Conservation (phyloP, 2,329 filamentous ascomycete species). For the Cladosporium sp. region DNA sequence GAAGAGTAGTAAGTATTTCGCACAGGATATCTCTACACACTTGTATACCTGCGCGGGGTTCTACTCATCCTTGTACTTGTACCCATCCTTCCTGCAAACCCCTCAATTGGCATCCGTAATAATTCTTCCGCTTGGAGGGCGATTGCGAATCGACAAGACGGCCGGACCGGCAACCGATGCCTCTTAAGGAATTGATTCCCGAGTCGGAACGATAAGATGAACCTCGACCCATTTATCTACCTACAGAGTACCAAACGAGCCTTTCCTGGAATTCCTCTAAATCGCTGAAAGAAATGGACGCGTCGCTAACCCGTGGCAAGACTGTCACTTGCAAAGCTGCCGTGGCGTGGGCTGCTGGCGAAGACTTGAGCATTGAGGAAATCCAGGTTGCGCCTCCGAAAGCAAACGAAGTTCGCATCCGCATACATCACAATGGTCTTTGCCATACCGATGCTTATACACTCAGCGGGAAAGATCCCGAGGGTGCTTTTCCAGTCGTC, state of each 20-base stretch:
- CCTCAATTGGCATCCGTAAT: not conserved
- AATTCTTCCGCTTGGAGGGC: not conserved
- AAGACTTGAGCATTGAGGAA: conserved; percentile 82
- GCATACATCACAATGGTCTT: conserved; percentile 94
- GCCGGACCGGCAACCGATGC: conserved; percentile 8
- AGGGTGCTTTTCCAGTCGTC: conserved; percentile 84
- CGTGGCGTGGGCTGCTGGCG: conserved; percentile 90
- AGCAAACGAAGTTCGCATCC: conserved; percentile 89
- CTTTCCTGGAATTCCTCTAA: not conserved
- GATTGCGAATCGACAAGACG: not conserved
- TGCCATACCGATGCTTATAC: conserved; percentile 96
- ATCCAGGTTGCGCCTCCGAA: conserved; percentile 83
- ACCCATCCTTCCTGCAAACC: not conserved
- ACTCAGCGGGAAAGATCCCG: conserved; percentile 89
- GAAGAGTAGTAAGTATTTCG: not conserved
- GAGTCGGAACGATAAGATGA: not conserved
- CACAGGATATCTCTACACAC: not conserved
- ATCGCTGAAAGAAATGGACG: conserved; percentile 26
- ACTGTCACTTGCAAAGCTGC: conserved; percentile 85
- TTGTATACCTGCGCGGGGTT: not conserved
- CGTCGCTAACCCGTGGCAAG: conserved; percentile 63
- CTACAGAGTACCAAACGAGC: not conserved
- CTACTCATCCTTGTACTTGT: conserved; percentile 7
- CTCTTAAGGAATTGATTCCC: conserved; percentile 1
- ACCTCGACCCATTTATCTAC: conserved; percentile 3